Evolutionary conservation across 2,329 filamentous ascomycete species (phyloP), one percentile per base, ranked within the genome.

Genomic region (Botrytis galanthina): DNA sequence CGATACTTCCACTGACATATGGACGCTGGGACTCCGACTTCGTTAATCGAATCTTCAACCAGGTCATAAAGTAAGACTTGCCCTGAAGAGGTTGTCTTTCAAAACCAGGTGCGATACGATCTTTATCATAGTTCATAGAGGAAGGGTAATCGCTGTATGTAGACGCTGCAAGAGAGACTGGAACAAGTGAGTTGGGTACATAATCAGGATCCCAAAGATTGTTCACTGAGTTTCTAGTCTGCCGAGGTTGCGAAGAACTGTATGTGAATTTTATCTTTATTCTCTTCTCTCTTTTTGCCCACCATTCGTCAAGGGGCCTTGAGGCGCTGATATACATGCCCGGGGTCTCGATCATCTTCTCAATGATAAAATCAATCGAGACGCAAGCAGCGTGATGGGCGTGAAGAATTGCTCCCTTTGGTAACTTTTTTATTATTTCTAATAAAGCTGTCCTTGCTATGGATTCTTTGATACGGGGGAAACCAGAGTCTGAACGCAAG

Each of bases 351-450:
- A 98, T 86, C 0, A 92, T 89, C 79, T 91, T 86, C 9, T 90
- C 87, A 60, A 97, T 86, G 5, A 97, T 84, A 85, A 90, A 96
- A 79, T 93, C 91, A 75, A 94, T 88, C 81, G 97, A 92, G 69
- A 97, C 91, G 89, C 95, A 96, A 78, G 94, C 93, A 80, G 95
- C 92, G 78, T 96, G 84, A 82, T 98, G 94, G 63, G 93, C 93
- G 83, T 98, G 94, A 74, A 97, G 83, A n/a, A 97, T 84, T 16
- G 90, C 86, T 26, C 95, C 95, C 82, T 98, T 98, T 57, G 95
- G 95, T 92, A 98, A 93, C 74, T 85, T 87, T 72, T 90, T 88
- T 10, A 97, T 88, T 77, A 97, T 95, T 74, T 89, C 87, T 93
- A 93, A 98, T 26, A 97, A 86, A 79, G 90, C 90, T 12, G 93